Evolutionary conservation across 1,139 yeast genomes (phyloP), one percentile per base, ranked within the genome.

Genomic region (Pichia sp.): DNA sequence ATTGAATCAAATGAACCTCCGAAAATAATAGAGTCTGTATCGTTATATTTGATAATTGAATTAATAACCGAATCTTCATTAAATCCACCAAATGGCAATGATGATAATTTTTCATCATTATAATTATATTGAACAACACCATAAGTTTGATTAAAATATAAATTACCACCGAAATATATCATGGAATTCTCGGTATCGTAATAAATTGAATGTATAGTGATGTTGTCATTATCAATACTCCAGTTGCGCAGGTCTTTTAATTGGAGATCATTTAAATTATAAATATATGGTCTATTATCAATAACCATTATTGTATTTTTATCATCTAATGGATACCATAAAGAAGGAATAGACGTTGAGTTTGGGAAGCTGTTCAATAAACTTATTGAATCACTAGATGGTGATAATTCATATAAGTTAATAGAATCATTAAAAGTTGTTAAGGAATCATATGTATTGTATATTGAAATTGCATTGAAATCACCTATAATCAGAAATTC

Each of bases 81-180:
- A 62, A 92, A 89, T 0, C 98, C 98, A 37, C 76, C 76, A 67
- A 92, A 92, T 1, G 85, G 82, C 1, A 87, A 71, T 11, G 76
- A 65, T 3, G 61, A 51, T 39, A 86, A 67, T 3, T 67, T 45
- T 22, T 71, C 59, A 3, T 76, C 59, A 0, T 73, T 57, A n/a
- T 68, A 62, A 62, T 86, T 74, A 72, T 87, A 90, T 11, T 80
- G 67, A 12, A 87, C 82, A 0, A 79, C 85, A 45, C 92, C 86
- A 52, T 74, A 67, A 0, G 85, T 73, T 39, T 71, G 66, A 34
- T 68, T 53, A 59, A 66, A 82, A 16, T 73, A 65, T 58, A 92
- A 79, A 52, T 78, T 72, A 26, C 98, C 98, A 12, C 97, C 98
- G 46, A 87, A 74, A 60, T 86, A 89, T 0, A 89, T 73, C 25